These are phyloP conservation scores for Sclerotiophoma versabilis DNA, from an alignment of 2,329 filamentous ascomycete species.

Conservation along the genomic window DNA sequence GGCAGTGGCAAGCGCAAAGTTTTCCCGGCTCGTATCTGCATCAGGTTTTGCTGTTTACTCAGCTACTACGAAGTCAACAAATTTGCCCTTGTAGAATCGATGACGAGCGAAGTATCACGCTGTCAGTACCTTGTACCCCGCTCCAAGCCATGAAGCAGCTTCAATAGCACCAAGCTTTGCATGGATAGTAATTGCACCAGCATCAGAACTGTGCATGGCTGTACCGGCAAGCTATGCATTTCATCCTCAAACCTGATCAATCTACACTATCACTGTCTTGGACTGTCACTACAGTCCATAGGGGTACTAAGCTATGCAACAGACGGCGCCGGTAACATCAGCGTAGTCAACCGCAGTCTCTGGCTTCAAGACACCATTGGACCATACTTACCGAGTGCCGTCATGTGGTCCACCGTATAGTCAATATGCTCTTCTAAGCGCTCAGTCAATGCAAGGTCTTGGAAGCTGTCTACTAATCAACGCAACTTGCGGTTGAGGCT, in stretches of 20 bases:
- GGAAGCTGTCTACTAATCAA: background rate
- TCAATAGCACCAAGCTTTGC: no score
- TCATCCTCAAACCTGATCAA: background rate
- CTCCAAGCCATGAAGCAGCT: no score
- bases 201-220: no score
- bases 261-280: background rate
- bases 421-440: background rate
- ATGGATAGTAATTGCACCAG: no score
- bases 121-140: no score
- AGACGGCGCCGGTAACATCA: background rate
- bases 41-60: background rate
- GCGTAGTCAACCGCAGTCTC: background rate
- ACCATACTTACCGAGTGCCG: background rate
- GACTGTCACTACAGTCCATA: background rate
- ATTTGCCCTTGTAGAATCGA: no score
- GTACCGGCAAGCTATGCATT: no score
- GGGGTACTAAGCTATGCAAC: no score
- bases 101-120: background rate
- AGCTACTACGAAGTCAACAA: background rate
- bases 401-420: background rate
- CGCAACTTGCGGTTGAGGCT: background rate
- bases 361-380: background rate
- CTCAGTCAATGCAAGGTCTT: background rate
- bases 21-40: background rate
- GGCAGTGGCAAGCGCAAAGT: background rate